phyloP scores from a whole-genome alignment of 495 filamentous ascomycete genomes.

The Gamarada debralockiae region DNA sequence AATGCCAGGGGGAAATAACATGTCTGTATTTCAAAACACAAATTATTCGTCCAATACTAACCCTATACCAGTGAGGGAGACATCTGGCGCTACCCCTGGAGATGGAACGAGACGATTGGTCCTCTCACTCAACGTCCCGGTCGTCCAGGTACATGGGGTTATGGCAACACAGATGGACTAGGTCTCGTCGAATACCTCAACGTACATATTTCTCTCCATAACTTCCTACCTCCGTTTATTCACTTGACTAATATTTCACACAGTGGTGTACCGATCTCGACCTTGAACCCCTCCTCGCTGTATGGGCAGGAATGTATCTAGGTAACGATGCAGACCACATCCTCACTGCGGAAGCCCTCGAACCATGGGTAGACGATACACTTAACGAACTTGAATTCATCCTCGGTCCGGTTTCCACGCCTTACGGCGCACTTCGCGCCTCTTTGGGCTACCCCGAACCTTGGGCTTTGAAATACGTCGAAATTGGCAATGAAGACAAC shows the following conservation, averaged over 20 bases:
- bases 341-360: slow-evolving; percentile 16
- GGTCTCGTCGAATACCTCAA: slow-evolving; percentile 29
- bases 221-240: not conserved
- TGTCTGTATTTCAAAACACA: slow-evolving; percentile 14
- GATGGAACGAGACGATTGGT: slow-evolving; percentile 56
- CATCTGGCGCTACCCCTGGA: slow-evolving; percentile 37
- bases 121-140: slow-evolving; percentile 47
- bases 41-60: slow-evolving; percentile 6
- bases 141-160: slow-evolving; percentile 45
- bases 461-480: slow-evolving; percentile 15
- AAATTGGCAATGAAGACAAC: slow-evolving; percentile 52
- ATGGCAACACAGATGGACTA: slow-evolving; percentile 50
- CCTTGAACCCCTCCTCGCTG: slow-evolving; percentile 44
- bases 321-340: slow-evolving; percentile 20
- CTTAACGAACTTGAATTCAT: slow-evolving; percentile 33
- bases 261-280: slow-evolving; percentile 53
- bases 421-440: slow-evolving; percentile 18
- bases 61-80: slow-evolving; percentile 30
- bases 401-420: slow-evolving; percentile 7
- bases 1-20: slow-evolving; percentile 51
- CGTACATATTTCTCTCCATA: not conserved
- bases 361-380: slow-evolving; percentile 26
- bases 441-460: slow-evolving; percentile 16
- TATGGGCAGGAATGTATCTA: slow-evolving; percentile 47
- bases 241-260: slow-evolving; percentile 37